Base-by-base conservation (phyloP, 2,329 filamentous ascomycete genomes). In the Colletotrichum sidae region DNA sequence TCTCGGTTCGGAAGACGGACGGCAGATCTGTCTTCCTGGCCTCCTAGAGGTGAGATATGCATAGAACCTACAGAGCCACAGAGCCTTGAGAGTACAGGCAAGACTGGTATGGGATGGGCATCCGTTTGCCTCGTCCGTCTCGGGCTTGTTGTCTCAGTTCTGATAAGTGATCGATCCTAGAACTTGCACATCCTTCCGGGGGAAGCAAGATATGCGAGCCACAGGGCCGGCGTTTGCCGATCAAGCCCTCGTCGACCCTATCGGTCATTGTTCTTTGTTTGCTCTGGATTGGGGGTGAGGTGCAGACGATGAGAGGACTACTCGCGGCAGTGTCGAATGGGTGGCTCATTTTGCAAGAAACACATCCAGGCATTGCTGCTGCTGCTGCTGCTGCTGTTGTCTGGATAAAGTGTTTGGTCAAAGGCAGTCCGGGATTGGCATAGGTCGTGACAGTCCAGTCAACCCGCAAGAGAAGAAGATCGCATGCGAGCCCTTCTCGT, bases 111-210 rank as follows among this genome's bases (percentile, higher is more conserved):
- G 13, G 38, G 38, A 15, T 46, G 13, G 44, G 6, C 15, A n/a
- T n/a, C 38, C 15, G 33, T 49, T n/a, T 37, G 17, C 15, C 6
- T 8, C n/a, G 3, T 7, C 44, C n/a, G 25, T 46, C n/a, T 47
- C 44, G 13, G 42, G 38, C 33, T 11, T 12, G 37, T 4, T 50
- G 55, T 51, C 55, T 42, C 17, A 12, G 37, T 35, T 51, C 6
- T 62, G 52, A 53, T 7, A 55, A 55, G 6, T 65, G 62, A 65
- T 47, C 41, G 58, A 65, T 62, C 35, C 51, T 25, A 33, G 8
- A 46, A 25, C 25, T 46, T 52, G 33, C 52, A 41, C n/a, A 55
- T 41, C 51, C 37, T 61, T 52, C 50, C 15, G 35, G 60, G 45
- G 47, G 37, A 45, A 59, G 41, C 37, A 46, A 37, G 39, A 37